Conservation (phyloP, 306 rosid genomes). For the Glycine latifolia region DNA sequence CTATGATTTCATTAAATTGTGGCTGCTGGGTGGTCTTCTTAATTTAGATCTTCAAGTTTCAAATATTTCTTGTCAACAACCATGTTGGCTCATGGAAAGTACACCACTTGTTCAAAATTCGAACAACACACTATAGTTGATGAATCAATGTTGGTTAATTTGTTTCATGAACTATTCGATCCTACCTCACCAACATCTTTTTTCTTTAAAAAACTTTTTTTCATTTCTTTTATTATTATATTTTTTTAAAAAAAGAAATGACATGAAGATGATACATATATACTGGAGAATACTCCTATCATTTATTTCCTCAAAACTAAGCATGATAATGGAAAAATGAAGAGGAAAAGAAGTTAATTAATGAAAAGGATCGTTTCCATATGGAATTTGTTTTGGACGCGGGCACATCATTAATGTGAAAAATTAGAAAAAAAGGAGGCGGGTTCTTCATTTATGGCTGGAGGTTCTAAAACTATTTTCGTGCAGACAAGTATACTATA, state of each 20-base stretch:
- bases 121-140: neutral
- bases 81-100: conserved; percentile 14
- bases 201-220: neutral
- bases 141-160: neutral
- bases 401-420: neutral
- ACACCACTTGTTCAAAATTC: neutral
- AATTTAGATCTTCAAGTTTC: conserved; percentile 46
- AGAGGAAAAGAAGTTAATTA: too few species aligned
- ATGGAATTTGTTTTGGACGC: neutral
- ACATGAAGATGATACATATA: too few species aligned
- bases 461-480: neutral
- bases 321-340: neutral
- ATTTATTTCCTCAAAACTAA: too few species aligned
- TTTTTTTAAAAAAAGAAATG: too few species aligned
- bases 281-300: too few species aligned
- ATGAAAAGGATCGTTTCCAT: too few species aligned
- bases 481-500: neutral
- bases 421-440: neutral
- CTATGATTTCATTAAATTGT: conserved; percentile 55
- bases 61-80: conserved; percentile 34
- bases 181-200: neutral
- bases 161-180: neutral
- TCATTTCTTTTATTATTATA: too few species aligned
- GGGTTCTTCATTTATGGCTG: neutral
- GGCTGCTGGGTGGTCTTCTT: neutral